Base-by-base conservation (phyloP, 164 flowering plant species). In the Stephania japonica region DNA sequence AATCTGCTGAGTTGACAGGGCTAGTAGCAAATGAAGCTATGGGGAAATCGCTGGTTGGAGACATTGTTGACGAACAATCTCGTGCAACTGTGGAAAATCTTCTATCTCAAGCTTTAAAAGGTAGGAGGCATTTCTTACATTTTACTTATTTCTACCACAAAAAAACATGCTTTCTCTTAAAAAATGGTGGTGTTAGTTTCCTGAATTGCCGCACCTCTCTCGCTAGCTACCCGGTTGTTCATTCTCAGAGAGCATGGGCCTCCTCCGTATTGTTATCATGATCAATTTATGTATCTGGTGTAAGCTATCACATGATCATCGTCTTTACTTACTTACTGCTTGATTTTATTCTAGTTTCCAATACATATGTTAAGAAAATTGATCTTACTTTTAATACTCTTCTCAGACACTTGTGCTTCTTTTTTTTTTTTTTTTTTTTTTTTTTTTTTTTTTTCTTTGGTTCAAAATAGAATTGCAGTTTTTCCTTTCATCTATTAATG, bases 1-100 rank as follows among this genome's bases (percentile, higher is more conserved):
- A 89, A 77, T 72, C 80, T 16, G 79, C 87, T 47, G 89, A 88
- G 67, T 75, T 90, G 71, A 88, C 91, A 4, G 94, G 89, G 26
- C 64, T 90, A 65, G 79, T 73, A 42, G 80, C 82, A 59, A 72
- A 18, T 59, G 83, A 82, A 62, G 91, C 91, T 38, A 75, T 85
- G 75, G 90, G 94, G 72, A 89, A 82, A 77, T 83, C 87, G 32
- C 77, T 89, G 26, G 73, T 82, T 68, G 56, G 74, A 74, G 87
- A 87, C 61, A 19, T 87, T 80, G 80, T 84, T 70, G 86, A 82
- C n/a, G 73, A 83, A 64, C 86, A 82, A 50, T 85, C 89, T 6
- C 81, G 78, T 32, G 75, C 9, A 72, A 67, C 53, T 69, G 76
- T 79, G 77, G 83, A 81, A 71, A 71, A 69, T 68, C 65, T 84